These are phyloP conservation scores for Abrus pulchellus DNA, from an alignment of 306 rosid genomes.

Conservation along the genomic window DNA sequence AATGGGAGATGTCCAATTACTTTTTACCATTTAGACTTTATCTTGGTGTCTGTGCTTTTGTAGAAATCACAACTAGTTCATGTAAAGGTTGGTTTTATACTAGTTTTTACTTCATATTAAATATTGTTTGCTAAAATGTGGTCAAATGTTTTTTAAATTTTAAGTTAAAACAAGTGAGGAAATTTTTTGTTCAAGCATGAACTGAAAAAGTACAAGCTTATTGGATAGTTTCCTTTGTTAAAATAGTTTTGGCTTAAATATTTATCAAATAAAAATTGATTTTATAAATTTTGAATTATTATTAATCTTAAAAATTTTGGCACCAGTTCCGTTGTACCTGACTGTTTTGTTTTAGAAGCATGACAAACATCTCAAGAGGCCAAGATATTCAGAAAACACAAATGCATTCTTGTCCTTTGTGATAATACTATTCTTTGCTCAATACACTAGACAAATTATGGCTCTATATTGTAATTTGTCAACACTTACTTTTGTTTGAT, in stretches of 20 bases:
- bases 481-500: conserved; percentile 14
- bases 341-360: conserved; percentile 25
- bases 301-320: background rate
- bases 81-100: conserved; percentile 25
- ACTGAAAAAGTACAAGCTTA: background rate
- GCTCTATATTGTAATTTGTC: conserved; percentile 34
- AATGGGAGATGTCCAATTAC: conserved; percentile 5
- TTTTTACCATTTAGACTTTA: background rate
- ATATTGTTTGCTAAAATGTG: conserved; percentile 18
- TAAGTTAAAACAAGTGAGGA: background rate
- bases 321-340: background rate
- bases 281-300: background rate
- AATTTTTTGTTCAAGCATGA: background rate
- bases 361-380: conserved; percentile 19
- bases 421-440: conserved; percentile 2
- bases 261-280: background rate
- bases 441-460: conserved; percentile 19
- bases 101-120: conserved; percentile 15
- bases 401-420: conserved; percentile 33
- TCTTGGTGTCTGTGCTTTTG: background rate
- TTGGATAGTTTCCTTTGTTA: conserved; percentile 1
- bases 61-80: conserved; percentile 12
- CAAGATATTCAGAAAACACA: conserved; percentile 11
- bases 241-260: conserved; percentile 22
- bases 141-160: conserved; percentile 14